Percentiles rank a stretch among this genome's conserved stretches.
Conservation (phyloP, 2,329 filamentous ascomycete species). For the Xylaria multiplex region DNA sequence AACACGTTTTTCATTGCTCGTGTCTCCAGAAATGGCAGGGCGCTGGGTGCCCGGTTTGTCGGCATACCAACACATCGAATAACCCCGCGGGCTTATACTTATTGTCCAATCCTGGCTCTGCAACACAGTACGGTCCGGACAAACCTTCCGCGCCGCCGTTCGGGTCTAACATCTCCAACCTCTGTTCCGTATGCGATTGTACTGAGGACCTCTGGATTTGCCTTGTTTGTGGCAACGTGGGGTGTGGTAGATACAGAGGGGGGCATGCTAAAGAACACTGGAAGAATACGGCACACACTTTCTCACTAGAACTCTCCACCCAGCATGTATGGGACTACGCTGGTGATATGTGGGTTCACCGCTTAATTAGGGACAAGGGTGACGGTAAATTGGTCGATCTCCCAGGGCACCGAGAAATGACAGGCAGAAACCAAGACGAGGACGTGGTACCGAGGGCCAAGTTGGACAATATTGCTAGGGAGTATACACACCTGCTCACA, state of each 20-base stretch:
- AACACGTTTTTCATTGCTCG: slow-evolving; percentile 97
- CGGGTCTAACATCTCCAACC: slow-evolving; percentile 68
- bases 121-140: slow-evolving; percentile 54
- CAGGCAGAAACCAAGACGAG: slow-evolving; percentile 56
- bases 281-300: slow-evolving; percentile 88
- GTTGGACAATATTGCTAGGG: slow-evolving; percentile 81
- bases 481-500: slow-evolving; percentile 93
- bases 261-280: slow-evolving; percentile 95
- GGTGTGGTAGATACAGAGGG: slow-evolving; percentile 92
- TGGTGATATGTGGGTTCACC: slow-evolving; percentile 94
- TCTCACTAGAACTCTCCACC: slow-evolving; percentile 90
- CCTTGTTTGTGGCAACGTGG: slow-evolving; percentile 89
- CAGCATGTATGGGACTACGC: slow-evolving; percentile 99
- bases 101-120: slow-evolving; percentile 38
- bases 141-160: slow-evolving; percentile 66
- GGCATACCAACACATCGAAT: slow-evolving; percentile 74
- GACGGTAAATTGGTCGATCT: slow-evolving; percentile 93
- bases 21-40: slow-evolving; percentile 97
- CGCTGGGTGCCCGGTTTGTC: slow-evolving; percentile 91
- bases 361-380: slow-evolving; percentile 91
- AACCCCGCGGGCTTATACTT: slow-evolving; percentile 37
- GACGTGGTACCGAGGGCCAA: slow-evolving; percentile 78
- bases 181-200: slow-evolving; percentile 84
- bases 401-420: slow-evolving; percentile 61
- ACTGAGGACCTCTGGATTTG: slow-evolving; percentile 92